A percentile compares a stretch with the other conserved stretches of the same genome.
phyloP scores from a whole-genome alignment of 1,284 basidiomycete species.

The Trichosporon faecale region DNA sequence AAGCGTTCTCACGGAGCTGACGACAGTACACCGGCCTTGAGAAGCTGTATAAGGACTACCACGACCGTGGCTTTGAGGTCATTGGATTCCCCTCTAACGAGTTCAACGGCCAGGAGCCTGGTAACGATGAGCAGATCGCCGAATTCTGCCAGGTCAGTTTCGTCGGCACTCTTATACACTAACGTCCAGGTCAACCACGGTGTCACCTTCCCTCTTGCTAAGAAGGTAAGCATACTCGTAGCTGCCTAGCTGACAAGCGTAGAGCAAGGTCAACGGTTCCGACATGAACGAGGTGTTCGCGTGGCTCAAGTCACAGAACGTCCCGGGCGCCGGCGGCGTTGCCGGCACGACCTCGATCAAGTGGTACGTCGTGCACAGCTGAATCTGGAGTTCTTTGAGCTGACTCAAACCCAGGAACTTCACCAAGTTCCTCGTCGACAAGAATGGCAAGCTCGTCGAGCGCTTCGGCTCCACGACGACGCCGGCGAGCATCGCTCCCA shows the following conservation, averaged over 20 bases:
- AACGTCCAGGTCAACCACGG: constrained; percentile 63
- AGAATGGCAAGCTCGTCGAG: constrained; percentile 39
- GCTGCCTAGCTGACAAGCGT: constrained; percentile 57
- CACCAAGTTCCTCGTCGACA: constrained; percentile 47
- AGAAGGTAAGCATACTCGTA: constrained; percentile 57
- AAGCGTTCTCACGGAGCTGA: constrained; percentile 4
- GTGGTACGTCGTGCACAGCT: constrained; percentile 22
- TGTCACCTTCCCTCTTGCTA: constrained; percentile 78
- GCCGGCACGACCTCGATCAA: constrained; percentile 47
- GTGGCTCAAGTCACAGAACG: constrained; percentile 66
- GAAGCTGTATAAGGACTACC: constrained; percentile 56
- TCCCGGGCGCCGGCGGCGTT: constrained; percentile 30
- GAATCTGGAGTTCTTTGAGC: background rate
- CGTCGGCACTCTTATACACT: background rate
- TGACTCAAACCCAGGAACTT: constrained; percentile 41
- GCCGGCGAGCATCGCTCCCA: constrained; percentile 38
- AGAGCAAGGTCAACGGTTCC: constrained; percentile 84
- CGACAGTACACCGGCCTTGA: constrained; percentile 55
- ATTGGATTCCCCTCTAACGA: constrained; percentile 57
- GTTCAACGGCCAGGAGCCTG: constrained; percentile 65
- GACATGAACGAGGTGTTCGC: constrained; percentile 73
- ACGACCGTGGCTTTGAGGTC: constrained; percentile 54
- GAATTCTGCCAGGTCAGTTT: constrained; percentile 54
- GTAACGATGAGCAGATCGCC: constrained; percentile 65
- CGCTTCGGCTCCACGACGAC: constrained; percentile 40